Base-by-base conservation (phyloP, 176 grass and related monocot genomes). In the Oryza officinalis region DNA sequence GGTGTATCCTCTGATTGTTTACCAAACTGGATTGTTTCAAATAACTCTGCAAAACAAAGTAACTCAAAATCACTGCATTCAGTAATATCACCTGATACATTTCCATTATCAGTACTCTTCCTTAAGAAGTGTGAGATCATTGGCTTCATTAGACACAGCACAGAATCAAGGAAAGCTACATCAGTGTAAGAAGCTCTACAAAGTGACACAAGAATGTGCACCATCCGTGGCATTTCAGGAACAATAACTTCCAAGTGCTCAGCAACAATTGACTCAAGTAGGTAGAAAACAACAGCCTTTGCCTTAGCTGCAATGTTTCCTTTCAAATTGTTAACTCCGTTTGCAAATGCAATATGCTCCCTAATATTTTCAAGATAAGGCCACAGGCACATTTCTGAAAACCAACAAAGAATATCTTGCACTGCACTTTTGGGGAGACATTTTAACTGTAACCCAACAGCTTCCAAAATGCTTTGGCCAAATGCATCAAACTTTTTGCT, bases 331-430 rank as follows among this genome's bases (percentile, higher is more conserved):
- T 52, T 90, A 75, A 75, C 68, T 76, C 15, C 25, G 14, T 85
- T 94, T 72, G 81, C 72, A 76, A 78, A 52, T 60, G 77, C 17
- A 87, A 91, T 72, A 91, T 87, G 86, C 28, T 87, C 88, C 69
- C 89, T 93, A 66, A 90, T 81, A 82, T 23, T 78, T 88, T 91
- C 79, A 76, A 89, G 85, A 87, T 93, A 94, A 71, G 95, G 95
- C 95, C 92, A 98, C 82, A 94, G 76, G 76, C 95, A 98, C 88
- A 98, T 86, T 72, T 98, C 95, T 73, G 95, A 92, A 90, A 98
- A 91, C 95, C 95, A 98, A 81, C 88, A 93, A 76, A 98, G 95
- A 33, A 98, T 67, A 80, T 98, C 95, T 80, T 89, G 90, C 80
- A 98, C 84, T 69, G 86, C 78, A 84, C 76, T 93, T 60, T 74